Conservation (phyloP, 257 asterid species). For the Nicotiana paniculata region DNA sequence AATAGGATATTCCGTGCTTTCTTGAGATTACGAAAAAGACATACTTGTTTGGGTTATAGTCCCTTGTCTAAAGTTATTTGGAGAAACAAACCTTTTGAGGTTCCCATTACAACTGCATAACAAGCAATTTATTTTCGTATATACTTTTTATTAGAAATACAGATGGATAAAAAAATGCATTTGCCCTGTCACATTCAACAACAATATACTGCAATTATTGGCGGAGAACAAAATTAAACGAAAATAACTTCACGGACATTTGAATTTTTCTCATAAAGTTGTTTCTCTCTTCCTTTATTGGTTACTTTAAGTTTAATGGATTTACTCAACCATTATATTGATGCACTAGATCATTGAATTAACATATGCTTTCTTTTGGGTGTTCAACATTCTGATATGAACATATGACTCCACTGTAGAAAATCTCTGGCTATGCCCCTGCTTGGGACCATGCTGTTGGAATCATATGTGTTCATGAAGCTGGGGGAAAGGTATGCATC, state of each 20-base stretch:
- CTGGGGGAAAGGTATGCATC: constrained; percentile 75
- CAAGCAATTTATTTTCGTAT: neutral
- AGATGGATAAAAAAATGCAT: neutral
- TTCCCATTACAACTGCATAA: neutral
- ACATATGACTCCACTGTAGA: neutral
- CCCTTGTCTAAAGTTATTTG: neutral
- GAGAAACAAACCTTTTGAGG: neutral
- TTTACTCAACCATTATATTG: neutral
- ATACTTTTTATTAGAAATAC: neutral
- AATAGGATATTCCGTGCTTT: neutral
- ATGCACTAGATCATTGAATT: neutral
- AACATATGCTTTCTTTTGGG: neutral
- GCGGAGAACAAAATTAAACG: neutral
- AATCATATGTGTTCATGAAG: constrained; percentile 73
- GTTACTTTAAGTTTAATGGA: neutral
- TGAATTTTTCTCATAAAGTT: neutral
- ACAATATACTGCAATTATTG: neutral
- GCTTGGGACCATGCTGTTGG: constrained; percentile 94
- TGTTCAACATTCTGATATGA: neutral
- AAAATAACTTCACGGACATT: neutral
- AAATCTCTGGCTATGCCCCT: constrained; percentile 11
- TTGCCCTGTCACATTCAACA: neutral
- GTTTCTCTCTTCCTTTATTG: neutral
- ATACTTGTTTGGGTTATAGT: neutral
- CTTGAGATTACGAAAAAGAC: neutral